A percentile compares a stretch with the other conserved stretches of the same genome.
Conservation (phyloP, 1,284 basidiomycete species). For the Trichosporon faecale region DNA sequence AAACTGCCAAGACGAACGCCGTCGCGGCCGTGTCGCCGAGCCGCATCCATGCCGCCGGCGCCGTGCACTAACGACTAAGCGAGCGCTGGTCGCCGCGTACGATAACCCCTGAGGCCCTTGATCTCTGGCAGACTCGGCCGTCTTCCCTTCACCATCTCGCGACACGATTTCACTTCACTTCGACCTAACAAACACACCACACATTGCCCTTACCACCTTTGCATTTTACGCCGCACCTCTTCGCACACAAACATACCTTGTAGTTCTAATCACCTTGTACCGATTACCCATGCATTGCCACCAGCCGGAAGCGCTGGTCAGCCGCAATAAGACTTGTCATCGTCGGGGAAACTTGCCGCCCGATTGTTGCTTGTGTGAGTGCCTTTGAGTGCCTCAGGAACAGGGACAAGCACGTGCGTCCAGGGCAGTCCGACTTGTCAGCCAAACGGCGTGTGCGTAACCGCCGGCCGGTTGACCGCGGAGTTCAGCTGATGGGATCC, state of each 20-base stretch:
- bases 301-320: not conserved
- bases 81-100: not conserved
- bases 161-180: not conserved
- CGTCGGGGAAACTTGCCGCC: not conserved
- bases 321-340: not conserved
- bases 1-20: not conserved
- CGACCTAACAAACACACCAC: not conserved
- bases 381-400: not conserved
- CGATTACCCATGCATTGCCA: not conserved
- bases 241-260: not conserved
- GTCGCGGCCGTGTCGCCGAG: not conserved
- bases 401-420: not conserved
- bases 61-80: conserved; percentile 1
- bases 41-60: not conserved
- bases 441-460: not conserved
- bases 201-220: not conserved
- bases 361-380: not conserved
- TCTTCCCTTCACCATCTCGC: not conserved
- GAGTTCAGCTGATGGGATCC: not conserved
- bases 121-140: conserved; percentile 9
- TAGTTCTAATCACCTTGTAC: not conserved
- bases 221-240: not conserved
- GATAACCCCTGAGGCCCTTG: not conserved
- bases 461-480: too few relatives aligned
- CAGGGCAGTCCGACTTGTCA: not conserved